phyloP scores from a whole-genome alignment of 2,329 filamentous ascomycete species.

The Penicillium sp. region DNA sequence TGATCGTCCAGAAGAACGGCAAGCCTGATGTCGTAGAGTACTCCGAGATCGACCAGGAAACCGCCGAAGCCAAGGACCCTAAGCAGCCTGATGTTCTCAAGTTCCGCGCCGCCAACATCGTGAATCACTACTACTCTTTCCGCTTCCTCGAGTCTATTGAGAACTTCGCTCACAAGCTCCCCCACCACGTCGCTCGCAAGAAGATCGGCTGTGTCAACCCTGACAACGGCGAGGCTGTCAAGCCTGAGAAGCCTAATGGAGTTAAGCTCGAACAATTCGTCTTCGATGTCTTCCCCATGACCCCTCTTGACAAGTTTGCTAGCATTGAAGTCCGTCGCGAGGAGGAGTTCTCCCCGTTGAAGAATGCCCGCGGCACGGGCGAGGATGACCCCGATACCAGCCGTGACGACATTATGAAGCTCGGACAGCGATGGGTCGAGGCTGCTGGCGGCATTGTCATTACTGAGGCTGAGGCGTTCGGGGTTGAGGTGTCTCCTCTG shows the following conservation, averaged over 20 bases:
- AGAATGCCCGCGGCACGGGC: conserved; percentile 81
- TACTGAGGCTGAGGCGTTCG: conserved; percentile 59
- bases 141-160: conserved; percentile 88
- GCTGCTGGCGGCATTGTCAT: conserved; percentile 73
- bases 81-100: conserved; percentile 80
- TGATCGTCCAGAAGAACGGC: conserved; percentile 93
- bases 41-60: conserved; percentile 87
- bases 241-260: conserved; percentile 92
- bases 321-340: conserved; percentile 94
- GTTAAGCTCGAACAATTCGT: conserved; percentile 99
- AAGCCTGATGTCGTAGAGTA: conserved; percentile 98
- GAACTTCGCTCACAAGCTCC: conserved; percentile 77
- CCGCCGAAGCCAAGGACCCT: conserved; percentile 83
- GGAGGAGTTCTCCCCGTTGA: conserved; percentile 96
- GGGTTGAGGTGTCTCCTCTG: conserved; percentile 86
- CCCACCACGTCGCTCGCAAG: conserved; percentile 95
- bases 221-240: conserved; percentile 73
- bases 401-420: conserved; percentile 81
- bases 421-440: conserved; percentile 83
- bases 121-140: conserved; percentile 99
- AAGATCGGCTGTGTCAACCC: conserved; percentile 89
- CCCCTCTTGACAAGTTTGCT: conserved; percentile 83
- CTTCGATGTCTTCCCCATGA: conserved; percentile 94
- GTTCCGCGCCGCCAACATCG: conserved; percentile 97
- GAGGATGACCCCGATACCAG: conserved; percentile 95